Evolutionary conservation across 306 rosid genomes (phyloP), one percentile per base, ranked within the genome.

Genomic region (Glycine tomentella): DNA sequence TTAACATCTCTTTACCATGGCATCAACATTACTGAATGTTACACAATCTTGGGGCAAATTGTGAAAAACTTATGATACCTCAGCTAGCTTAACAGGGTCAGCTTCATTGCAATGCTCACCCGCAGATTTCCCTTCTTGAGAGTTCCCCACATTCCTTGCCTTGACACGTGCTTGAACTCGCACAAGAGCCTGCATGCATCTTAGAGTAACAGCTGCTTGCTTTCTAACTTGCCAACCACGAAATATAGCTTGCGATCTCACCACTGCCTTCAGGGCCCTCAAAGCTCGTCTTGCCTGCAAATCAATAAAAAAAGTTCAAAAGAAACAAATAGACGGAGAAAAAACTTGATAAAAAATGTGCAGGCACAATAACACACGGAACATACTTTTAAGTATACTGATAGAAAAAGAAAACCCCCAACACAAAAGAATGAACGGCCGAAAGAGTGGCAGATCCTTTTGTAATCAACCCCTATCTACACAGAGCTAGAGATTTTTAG

Each of bases 131-230:
- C 78, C 87, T 81, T 86, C 84, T 38, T 85, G 76, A 14, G 88
- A 87, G 46, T 59, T 52, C 11, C 75, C 80, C 55, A 59, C 94
- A 78, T 82, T 81, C 82, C 77, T 86, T 20, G 95, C 94, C 76
- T 89, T 86, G 16, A 86, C 88, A 40, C 86, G 84, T 16, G 95
- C 85, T 82, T 95, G 96, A 86, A 90, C 97, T 75, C 92, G 87
- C 73, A 93, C 97, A 15, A 95, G 97, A 58, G 99, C 98, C 79
- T 95, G 98, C 99, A 93, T 93, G 73, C 99, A 95, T 81, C 93
- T 89, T 50, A 95, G 84, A 16, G 99, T 93, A 53, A 95, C 89
- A 8, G 92, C 98, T 2, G 99, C 97, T 88, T 93, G 99, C 84
- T 90, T 93, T 62, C 99, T 86, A 45, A 93, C 98, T 80, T 69